Conservation (phyloP, 345 rosid genomes). For the Rhizophora mangle region DNA sequence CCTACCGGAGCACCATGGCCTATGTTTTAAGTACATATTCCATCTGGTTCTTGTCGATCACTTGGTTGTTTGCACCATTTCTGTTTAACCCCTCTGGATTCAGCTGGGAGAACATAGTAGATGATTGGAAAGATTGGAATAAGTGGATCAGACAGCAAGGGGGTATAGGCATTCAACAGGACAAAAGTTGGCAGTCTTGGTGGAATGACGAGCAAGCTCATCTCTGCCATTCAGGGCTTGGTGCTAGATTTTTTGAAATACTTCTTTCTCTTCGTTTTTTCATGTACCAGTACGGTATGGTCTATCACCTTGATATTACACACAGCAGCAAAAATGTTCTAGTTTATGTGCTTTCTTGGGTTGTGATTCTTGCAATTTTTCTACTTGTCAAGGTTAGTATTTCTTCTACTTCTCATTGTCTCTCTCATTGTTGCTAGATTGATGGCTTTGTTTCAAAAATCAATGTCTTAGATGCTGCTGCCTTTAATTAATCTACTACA, state of each 20-base stretch:
- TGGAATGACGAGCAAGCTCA: slow-evolving; percentile 92
- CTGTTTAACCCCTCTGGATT: slow-evolving; percentile 92
- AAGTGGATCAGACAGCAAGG: slow-evolving; percentile 96
- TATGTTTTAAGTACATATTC: slow-evolving; percentile 80
- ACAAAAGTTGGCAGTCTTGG: slow-evolving; percentile 99
- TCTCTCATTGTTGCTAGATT: not conserved
- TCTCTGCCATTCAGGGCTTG: slow-evolving; percentile 66
- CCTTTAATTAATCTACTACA: no score
- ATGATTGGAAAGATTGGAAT: slow-evolving; percentile 97
- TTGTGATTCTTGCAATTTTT: slow-evolving; percentile 75
- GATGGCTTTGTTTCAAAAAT: no score
- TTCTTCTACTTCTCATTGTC: not conserved
- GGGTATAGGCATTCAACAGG: slow-evolving; percentile 89
- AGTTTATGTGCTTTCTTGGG: slow-evolving; percentile 91
- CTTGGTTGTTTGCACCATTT: slow-evolving; percentile 95
- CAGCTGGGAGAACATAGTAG: slow-evolving; percentile 82
- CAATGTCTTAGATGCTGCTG: no score
- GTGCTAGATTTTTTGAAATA: slow-evolving; percentile 69
- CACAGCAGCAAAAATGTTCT: slow-evolving; percentile 74
- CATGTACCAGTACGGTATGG: slow-evolving; percentile 93
- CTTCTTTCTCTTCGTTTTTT: slow-evolving; percentile 82
- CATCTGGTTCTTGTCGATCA: slow-evolving; percentile 90
- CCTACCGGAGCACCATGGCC: slow-evolving; percentile 83
- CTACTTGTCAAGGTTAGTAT: slow-evolving; percentile 69
- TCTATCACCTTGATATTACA: slow-evolving; percentile 94